phyloP scores from a whole-genome alignment of 2,329 filamentous ascomycete genomes.

The Alternaria sp. region DNA sequence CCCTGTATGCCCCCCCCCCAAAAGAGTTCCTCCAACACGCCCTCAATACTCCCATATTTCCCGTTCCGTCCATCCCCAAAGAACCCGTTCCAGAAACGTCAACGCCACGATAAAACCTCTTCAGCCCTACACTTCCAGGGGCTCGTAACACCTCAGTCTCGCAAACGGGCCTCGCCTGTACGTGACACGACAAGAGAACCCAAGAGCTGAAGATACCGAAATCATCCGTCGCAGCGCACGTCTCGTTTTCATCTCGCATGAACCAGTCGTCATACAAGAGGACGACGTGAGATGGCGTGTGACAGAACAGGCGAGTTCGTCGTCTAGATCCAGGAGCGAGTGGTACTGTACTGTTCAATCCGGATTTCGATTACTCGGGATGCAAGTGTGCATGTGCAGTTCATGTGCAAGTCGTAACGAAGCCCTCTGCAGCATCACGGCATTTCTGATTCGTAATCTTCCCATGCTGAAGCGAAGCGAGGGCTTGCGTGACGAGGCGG shows the following conservation, averaged over 20 bases:
- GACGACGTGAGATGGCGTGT: slow-evolving; percentile 2
- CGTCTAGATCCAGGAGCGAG: too few species aligned
- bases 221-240: slow-evolving; percentile 7
- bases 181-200: not conserved
- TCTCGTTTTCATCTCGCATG: slow-evolving; percentile 13
- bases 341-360: too few species aligned
- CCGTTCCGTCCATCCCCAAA: slow-evolving; percentile 4
- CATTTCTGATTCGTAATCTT: not conserved
- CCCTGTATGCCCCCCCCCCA: not conserved
- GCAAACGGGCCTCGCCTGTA: slow-evolving; percentile 22
- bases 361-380: too few species aligned
- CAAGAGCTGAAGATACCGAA: not conserved
- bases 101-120: slow-evolving; percentile 11
- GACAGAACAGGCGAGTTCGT: not conserved
- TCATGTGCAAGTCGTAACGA: too few species aligned
- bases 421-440: too few species aligned
- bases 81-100: not conserved
- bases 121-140: slow-evolving; percentile 15
- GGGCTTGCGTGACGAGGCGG: not conserved
- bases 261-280: not conserved
- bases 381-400: too few species aligned
- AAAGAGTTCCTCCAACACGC: not conserved
- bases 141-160: slow-evolving; percentile 3
- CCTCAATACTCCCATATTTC: not conserved
- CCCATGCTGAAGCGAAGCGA: not conserved